A percentile compares a stretch with the other conserved stretches of the same genome.
Evolutionary conservation across 2,329 filamentous ascomycete genomes (phyloP).

Genomic region (Aspergillus fijiensis): DNA sequence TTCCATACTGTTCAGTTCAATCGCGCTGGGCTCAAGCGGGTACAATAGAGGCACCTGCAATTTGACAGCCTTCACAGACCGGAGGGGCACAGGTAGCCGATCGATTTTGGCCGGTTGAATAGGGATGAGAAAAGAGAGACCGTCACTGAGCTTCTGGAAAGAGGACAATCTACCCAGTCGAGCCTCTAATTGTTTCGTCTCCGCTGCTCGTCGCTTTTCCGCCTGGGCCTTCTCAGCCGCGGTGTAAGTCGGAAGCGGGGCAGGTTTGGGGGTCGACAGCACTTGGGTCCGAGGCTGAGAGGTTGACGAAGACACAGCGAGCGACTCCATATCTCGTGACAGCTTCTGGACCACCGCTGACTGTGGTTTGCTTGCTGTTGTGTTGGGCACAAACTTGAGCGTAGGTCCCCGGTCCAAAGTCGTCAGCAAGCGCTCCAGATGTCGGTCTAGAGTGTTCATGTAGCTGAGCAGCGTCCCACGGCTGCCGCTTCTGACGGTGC

Average conservation of each 20-base stretch:
- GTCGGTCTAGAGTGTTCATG: slow-evolving; percentile 69
- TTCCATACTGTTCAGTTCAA: slow-evolving; percentile 65
- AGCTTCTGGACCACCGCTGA: slow-evolving; percentile 7
- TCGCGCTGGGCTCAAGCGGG: slow-evolving; percentile 65
- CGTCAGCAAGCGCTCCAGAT: slow-evolving; percentile 68
- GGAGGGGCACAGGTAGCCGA: slow-evolving; percentile 62
- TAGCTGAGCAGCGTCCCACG: slow-evolving; percentile 61
- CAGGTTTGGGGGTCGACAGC: slow-evolving; percentile 12
- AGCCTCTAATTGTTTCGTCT: slow-evolving; percentile 71
- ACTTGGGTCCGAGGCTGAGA: neutral
- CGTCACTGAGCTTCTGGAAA: slow-evolving; percentile 69
- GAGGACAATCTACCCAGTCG: slow-evolving; percentile 66
- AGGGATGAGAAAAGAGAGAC: slow-evolving; percentile 68
- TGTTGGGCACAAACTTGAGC: slow-evolving; percentile 66
- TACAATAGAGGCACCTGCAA: slow-evolving; percentile 71
- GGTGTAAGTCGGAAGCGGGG: slow-evolving; percentile 54
- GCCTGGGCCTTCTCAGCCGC: slow-evolving; percentile 62
- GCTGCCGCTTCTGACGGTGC: slow-evolving; percentile 45
- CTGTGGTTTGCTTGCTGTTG: slow-evolving; percentile 41
- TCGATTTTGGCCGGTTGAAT: slow-evolving; percentile 63
- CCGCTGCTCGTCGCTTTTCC: slow-evolving; percentile 61
- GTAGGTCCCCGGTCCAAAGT: slow-evolving; percentile 70
- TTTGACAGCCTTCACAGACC: slow-evolving; percentile 62
- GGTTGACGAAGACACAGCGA: slow-evolving; percentile 5
- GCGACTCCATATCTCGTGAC: slow-evolving; percentile 8